These are phyloP conservation scores for Kockovaella imperatae DNA, from an alignment of 768 basidiomycete species.

Conservation along the genomic window DNA sequence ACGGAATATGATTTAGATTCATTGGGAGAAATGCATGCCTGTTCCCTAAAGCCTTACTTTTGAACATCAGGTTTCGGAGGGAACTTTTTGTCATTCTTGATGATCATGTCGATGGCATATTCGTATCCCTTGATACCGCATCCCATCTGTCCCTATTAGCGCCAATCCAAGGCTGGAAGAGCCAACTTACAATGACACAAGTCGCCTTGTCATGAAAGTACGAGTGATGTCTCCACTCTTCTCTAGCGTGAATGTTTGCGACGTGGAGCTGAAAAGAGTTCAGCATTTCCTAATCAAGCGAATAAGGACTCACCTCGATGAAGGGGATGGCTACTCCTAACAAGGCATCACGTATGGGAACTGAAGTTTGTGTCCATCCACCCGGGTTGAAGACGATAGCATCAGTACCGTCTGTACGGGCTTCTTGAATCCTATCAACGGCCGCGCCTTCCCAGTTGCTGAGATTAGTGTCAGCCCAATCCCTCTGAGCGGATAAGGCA, in stretches of 20 bases:
- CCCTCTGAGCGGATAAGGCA: not conserved
- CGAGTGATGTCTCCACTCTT: conserved; percentile 29
- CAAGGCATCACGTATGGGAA: conserved; percentile 29
- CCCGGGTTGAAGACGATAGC: conserved; percentile 33
- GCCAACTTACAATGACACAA: conserved; percentile 15
- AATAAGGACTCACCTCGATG: conserved; percentile 31
- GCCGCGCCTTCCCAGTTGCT: conserved; percentile 32
- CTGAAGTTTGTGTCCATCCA: conserved; percentile 31
- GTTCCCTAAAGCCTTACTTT: not conserved
- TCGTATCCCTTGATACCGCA: conserved; percentile 16
- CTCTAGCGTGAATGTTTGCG: conserved; percentile 28
- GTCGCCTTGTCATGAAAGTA: conserved; percentile 31
- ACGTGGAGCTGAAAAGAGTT: conserved; percentile 19
- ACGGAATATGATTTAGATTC: no score
- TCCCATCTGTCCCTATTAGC: conserved; percentile 10
- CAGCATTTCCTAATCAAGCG: no score
- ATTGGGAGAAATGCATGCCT: no score
- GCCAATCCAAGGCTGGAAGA: not conserved
- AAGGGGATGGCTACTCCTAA: conserved; percentile 25
- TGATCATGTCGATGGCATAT: conserved; percentile 16
- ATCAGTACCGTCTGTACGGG: conserved; percentile 24
- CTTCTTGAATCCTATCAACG: conserved; percentile 31
- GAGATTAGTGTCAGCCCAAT: not conserved
- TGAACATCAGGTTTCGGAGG: conserved; percentile 6
- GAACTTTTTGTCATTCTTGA: conserved; percentile 16